Base-by-base conservation (phyloP, 140 eudicot genomes). In the Cichorium intybus region DNA sequence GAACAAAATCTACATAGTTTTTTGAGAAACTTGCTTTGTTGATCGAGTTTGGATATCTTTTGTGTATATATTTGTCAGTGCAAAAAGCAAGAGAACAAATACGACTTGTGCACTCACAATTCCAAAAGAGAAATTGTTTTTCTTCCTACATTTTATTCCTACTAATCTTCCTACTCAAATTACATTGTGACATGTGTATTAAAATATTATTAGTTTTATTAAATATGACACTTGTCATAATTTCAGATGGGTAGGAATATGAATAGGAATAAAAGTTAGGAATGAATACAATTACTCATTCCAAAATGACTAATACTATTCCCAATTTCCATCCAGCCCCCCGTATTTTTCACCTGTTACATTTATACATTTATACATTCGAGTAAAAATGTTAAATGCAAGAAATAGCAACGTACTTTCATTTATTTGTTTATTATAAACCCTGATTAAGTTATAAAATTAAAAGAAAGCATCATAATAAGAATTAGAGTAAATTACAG, bases 261-360 rank as follows among this genome's bases (percentile, higher is more conserved):
- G n/a, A n/a, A n/a, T n/a, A n/a, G n/a, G n/a, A n/a, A n/a, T n/a
- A n/a, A n/a, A n/a, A n/a, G n/a, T n/a, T n/a, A n/a, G n/a, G n/a
- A n/a, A n/a, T n/a, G n/a, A n/a, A n/a, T n/a, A n/a, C n/a, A n/a
- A n/a, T n/a, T n/a, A n/a, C n/a, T n/a, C n/a, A n/a, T n/a, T n/a
- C n/a, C 99, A 46, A 94, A 94, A 84, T 94, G 99, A 67, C 99
- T 94, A 2, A 94, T 94, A 84, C 95, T 89, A 80, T 94, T 94
- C 7, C 99, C 99, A 21, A 94, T 94, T 78, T 94, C 97, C 99
- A 94, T 94, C 99, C 99, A 94, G 75, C 99, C 89, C 72, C 99
- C 99, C 7, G 92, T 89, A 76, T 86, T 89, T 54, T 79, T 79
- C 27, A 93, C 98, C 98, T 92, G 82, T 60, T n/a, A 74, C 16